Evolutionary conservation across 192 early-diverging fungal species (phyloP), one percentile per base, ranked within the genome.

Genomic region (Coemansia sp.): DNA sequence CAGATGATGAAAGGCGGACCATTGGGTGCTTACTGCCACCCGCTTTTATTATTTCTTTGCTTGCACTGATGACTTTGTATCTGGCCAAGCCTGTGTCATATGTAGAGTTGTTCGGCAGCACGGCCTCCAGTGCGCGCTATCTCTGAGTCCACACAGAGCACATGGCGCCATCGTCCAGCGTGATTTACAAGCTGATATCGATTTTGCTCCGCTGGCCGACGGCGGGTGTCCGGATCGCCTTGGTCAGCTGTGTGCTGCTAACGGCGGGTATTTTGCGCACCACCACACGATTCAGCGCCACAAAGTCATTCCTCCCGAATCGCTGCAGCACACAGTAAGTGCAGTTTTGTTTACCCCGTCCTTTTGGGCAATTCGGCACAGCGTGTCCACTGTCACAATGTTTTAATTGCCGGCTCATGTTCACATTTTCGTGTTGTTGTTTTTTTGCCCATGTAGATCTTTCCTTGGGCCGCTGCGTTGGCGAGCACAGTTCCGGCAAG

Each of bases 221-320:
- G 60, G 36, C 34, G 57, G 54, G 35, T 15, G 63, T 26, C 41
- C 54, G 11, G 68, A 74, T 44, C 71, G 77, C 53, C 77, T 74
- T 21, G 24, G 52, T 29, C 58, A 52, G 44, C 58, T 80, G 26
- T 21, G 61, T 9, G 42, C 48, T 1, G 37, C 60, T 18, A 80
- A 80, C 42, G 74, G 77, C 50, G 77, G 71, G 18, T 80, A 74
- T 53, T 73, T 60, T 52, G 71, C 73, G 37, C 37, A 19, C 18
- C 58, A 70, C 32, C 77, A 80, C 55, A 67, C 57, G 46, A 80
- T 80, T 11, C 77, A 80, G 61, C 77, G 77, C 39, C 77, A 80
- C 58, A 74, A 70, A 21, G 53, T 69, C 32, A 67, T 80, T 33
- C 71, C 77, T 8, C 48, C 71, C 1, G 71, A 80, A 32, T 46